Evolutionary conservation across 2,329 filamentous ascomycete species (phyloP).

Genomic region (Eutypella sp.): DNA sequence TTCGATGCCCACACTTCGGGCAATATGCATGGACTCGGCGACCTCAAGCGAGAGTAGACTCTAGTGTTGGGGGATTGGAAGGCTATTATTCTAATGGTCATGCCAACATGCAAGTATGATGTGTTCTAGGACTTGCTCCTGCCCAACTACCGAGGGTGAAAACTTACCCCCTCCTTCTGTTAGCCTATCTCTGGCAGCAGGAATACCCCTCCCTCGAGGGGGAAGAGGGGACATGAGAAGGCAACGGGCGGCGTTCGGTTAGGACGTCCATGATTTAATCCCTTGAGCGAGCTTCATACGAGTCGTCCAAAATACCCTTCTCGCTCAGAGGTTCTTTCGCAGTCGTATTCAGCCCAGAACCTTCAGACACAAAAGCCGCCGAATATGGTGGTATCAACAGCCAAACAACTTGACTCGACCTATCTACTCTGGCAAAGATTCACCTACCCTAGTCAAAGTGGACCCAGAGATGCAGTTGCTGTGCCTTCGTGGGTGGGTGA

Average conservation of each 20-base stretch:
- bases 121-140: constrained; percentile 4
- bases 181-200: constrained; percentile 1
- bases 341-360: background rate
- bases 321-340: no score
- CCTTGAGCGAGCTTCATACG: no score
- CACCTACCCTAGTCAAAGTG: constrained; percentile 5
- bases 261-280: no score
- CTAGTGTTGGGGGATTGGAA: background rate
- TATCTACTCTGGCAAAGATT: constrained; percentile 10
- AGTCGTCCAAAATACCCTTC: no score
- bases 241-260: no score
- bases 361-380: background rate
- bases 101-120: constrained; percentile 1
- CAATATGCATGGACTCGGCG: constrained; percentile 4
- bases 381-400: constrained; percentile 9
- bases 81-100: background rate
- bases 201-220: background rate
- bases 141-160: background rate
- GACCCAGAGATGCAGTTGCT: constrained; percentile 8
- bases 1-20: background rate
- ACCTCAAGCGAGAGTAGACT: constrained; percentile 1
- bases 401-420: constrained; percentile 6
- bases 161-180: background rate
- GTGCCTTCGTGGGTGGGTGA: constrained; percentile 6
- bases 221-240: no score